Percentiles rank a stretch among this genome's conserved stretches.
Conservation (phyloP, 495 filamentous ascomycete species). For the Aspergillus asperescens region DNA sequence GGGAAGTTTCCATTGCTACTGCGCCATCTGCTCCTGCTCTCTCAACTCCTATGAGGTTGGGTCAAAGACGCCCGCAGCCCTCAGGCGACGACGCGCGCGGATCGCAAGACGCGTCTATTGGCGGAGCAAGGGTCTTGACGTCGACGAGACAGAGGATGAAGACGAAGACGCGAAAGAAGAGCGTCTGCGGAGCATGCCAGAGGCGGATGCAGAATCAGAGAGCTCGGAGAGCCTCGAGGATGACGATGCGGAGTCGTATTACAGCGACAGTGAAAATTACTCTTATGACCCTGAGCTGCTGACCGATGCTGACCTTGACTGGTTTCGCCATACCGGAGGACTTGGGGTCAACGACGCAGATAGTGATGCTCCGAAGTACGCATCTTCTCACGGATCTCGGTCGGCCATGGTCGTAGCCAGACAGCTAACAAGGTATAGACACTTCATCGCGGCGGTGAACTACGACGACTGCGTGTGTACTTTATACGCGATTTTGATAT, state of each 20-base stretch:
- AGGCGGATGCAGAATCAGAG: not conserved
- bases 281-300: not conserved
- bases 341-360: too few species aligned
- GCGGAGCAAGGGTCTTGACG: not conserved
- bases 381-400: too few species aligned
- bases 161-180: not conserved
- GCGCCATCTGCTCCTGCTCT: not conserved
- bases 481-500: not conserved
- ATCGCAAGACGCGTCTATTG: not conserved
- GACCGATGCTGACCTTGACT: not conserved
- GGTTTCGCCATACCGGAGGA: not conserved
- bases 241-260: not conserved
- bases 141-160: not conserved
- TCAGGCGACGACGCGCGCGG: not conserved
- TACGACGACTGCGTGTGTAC: not conserved
- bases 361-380: too few species aligned
- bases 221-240: not conserved
- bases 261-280: not conserved
- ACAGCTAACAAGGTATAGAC: not conserved
- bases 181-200: not conserved
- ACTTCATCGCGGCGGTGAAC: not conserved
- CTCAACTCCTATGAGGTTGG: not conserved
- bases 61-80: not conserved
- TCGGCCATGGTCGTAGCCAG: too few species aligned
- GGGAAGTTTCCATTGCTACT: not conserved